Evolutionary conservation across 768 basidiomycete species (phyloP), one percentile per base, ranked within the genome.

Genomic region (Suillus cothurnatus): DNA sequence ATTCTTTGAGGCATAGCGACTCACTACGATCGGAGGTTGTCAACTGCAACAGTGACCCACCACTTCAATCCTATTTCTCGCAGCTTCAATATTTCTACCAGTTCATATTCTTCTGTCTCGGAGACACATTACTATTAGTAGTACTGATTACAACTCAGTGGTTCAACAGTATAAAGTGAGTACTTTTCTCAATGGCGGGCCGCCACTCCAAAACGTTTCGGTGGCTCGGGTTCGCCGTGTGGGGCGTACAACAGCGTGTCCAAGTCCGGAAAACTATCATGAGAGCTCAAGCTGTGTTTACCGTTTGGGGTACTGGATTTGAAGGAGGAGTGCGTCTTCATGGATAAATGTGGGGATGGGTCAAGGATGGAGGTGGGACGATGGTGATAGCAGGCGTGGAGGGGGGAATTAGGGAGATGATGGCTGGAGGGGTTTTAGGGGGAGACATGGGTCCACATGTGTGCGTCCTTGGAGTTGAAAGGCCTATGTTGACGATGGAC

Each of bases 401-500:
- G 6, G 23, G 63, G 32, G 19, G 23, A 21, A 36, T n/a, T 26
- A 31, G 57, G 11, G 31, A 38, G 9, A 52, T 17, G 14, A n/a
- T 56, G 21, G 26, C 62, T 63, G 21, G 49, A 64, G 28, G 28
- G 8, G 56, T 66, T 68, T 61, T 66, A 53, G 19, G 72, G 61
- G 23, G 71, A 66, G 23, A 9, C 1, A n/a, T 32, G 1, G 53
- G 31, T 55, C 53, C 31, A 12, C 31, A 21, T n/a, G 53, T 19
- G 12, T 68, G 41, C 8, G 52, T 38, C 6, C 63, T n/a, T 5
- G 32, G 34, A 28, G 14, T 65, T 41, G 68, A 64, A 60, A 76
- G 61, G 12, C 75, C 74, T 65, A 71, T 64, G n/a, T 72, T 68
- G 36, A 75, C 70, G 31, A 73, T 59, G 1, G 70, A 64, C 74